Evolutionary conservation across 148 eudicot genomes (phyloP), one percentile per base, ranked within the genome.

Genomic region (Dysphania ambrosioides): DNA sequence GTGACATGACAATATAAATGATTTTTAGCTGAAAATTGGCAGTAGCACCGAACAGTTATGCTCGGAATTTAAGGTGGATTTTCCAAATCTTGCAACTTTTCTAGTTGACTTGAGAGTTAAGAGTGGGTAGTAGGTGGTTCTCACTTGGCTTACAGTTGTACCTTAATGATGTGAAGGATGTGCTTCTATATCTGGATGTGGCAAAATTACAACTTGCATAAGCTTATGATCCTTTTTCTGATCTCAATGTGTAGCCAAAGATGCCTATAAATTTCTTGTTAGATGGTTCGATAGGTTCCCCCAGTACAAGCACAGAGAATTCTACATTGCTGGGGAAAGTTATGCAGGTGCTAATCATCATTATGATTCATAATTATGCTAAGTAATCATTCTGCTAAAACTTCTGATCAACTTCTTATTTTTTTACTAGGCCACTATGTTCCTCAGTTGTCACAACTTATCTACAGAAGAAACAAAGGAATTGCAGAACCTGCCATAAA

Each of bases 281-380:
- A 86, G 83, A 41, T 93, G 98, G 98, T 85, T 93, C 26, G 83
- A 91, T 73, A 88, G 97, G 73, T 93, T 93, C 80, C 97, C 98
- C 38, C 97, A 93, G 65, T 93, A 93, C 88, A 87, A 91, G 81
- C 76, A 91, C 75, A 86, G 98, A 83, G 93, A 91, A 9, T 93
- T 93, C 74, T 93, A 91, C 79, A 89, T 93, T 85, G 88, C 97
- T 51, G 98, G 98, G 70, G 98, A 93, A 83, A 93, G 98, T 81
- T 93, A 93, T 82, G 98, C 97, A 83, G 98, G 96, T 90, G 0
- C 49, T 73, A 6, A 38, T 70, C 68, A 36, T 65, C 16, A 30
- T 72, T 56, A 32, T 73, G 23, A 67, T 44, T 26, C 34, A 24
- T 36, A 53, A 49, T 68, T 70, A n/a, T 38, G 30, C 51, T n/a